Conservation (phyloP, 345 rosid genomes). For the Heritiera littoralis region DNA sequence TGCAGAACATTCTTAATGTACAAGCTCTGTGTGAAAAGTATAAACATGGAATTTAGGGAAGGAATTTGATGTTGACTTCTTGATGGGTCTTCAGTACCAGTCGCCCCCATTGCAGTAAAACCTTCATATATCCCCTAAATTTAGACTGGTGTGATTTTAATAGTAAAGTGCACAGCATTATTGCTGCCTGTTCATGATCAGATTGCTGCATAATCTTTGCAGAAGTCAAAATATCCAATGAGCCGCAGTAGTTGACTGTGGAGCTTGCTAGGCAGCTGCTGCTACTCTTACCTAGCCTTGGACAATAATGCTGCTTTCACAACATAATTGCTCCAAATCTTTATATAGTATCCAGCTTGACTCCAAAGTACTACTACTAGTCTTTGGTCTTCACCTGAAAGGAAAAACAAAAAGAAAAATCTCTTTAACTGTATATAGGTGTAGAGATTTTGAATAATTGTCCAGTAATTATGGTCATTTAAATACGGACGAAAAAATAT, state of each 20-base stretch:
- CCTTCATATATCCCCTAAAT: background rate
- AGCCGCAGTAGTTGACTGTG: constrained; percentile 67
- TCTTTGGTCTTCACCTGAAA: background rate
- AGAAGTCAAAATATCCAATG: constrained; percentile 41
- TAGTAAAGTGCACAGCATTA: constrained; percentile 18
- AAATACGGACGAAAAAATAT: no score
- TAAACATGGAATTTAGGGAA: background rate
- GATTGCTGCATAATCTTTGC: constrained; percentile 18
- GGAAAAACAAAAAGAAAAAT: no score
- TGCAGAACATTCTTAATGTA: background rate
- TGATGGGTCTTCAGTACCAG: background rate
- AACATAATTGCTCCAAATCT: constrained; percentile 3
- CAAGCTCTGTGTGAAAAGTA: background rate
- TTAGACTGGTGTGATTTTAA: background rate
- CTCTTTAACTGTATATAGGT: background rate
- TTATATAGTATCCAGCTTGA: constrained; percentile 1
- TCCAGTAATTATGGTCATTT: no score
- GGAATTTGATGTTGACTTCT: constrained; percentile 10
- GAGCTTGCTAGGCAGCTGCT: background rate
- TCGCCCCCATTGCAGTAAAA: background rate
- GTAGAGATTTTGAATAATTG: background rate
- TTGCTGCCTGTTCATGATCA: constrained; percentile 30
- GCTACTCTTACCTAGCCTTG: background rate
- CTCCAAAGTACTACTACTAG: background rate
- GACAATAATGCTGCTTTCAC: constrained; percentile 6